Evolutionary conservation across 2,329 filamentous ascomycete species (phyloP), one percentile per base, ranked within the genome.

Genomic region (Fusarium palustre): DNA sequence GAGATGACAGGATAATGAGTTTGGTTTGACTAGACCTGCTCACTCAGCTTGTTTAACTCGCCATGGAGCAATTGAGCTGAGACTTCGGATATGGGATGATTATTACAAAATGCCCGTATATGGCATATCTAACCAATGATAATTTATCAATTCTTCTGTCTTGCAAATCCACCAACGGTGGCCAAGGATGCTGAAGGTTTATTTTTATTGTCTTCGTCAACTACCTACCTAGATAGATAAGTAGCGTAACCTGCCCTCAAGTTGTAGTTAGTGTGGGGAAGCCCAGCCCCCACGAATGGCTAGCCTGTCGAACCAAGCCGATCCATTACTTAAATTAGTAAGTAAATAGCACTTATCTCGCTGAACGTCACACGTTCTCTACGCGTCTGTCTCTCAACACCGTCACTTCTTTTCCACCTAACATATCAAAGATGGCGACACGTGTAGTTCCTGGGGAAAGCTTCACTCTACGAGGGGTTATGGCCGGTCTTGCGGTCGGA

Each of bases 391-490:
- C 36, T 24, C 34, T 41, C 12, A 47, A 48, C 30, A 50, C 36
- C 46, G 33, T 22, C 61, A 28, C n/a, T 20, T n/a, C 16, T 36
- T 11, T 36, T 43, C 13, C 20, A 24, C 28, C 28, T 36, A 16
- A 24, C 22, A 43, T 12, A 28, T 30, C n/a, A 39, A 56, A 41
- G 43, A 76, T 76, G 74, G 66, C 69, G 48, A 72, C 68, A n/a
- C 68, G 57, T 38, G 47, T 46, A 31, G 58, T 79, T 64, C 78
- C 79, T 4, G 85, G 84, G 53, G 87, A 87, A 47, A 94, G 93
- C 81, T 97, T 99, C 81, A 98, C 96, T 1, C 60, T 91, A 28
- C 91, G 96, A 58, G 93, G 93, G 52, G 85, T 98, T 39, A 77
- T 89, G 7, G 93, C 92, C 30, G 96, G 96, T 18, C 84, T 97